Evolutionary conservation across 352 stramenopile genomes (phyloP).

Genomic region (Halophytophthora polymorphica): DNA sequence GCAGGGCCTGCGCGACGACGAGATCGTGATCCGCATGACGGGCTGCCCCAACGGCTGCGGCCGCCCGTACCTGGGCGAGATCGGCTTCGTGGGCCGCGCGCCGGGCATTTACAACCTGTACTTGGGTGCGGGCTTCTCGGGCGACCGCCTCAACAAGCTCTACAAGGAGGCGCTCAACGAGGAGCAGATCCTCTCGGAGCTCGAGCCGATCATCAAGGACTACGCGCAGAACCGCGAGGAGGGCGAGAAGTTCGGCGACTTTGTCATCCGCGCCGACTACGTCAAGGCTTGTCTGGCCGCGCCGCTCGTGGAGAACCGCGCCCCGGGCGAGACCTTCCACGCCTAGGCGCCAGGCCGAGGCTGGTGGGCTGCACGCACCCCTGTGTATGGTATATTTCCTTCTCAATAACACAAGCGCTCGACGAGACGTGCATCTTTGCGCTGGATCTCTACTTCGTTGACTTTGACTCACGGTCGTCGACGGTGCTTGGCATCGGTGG

Average conservation of each 20-base stretch:
- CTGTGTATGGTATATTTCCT: constrained; percentile 3
- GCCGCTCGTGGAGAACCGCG: constrained; percentile 57
- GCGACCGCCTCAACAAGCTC: constrained; percentile 79
- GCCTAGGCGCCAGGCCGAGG: constrained; percentile 10
- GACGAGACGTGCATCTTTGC: too few species aligned
- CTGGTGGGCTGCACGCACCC: constrained; percentile 12
- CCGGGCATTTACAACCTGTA: constrained; percentile 97
- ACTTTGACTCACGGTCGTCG: too few species aligned
- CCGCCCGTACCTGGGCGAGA: constrained; percentile 96
- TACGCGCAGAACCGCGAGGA: constrained; percentile 64
- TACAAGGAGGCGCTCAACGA: constrained; percentile 82
- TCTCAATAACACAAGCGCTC: too few species aligned
- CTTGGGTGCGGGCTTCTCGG: constrained; percentile 86
- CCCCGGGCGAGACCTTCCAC: constrained; percentile 69
- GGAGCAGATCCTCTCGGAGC: constrained; percentile 67
- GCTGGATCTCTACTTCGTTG: too few species aligned
- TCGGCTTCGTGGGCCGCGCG: constrained; percentile 96
- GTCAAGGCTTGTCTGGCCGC: constrained; percentile 65
- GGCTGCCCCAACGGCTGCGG: constrained; percentile 97
- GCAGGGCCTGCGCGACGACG: constrained; percentile 90
- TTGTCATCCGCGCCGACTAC: constrained; percentile 73
- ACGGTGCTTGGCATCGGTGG: too few species aligned
- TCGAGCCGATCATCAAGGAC: constrained; percentile 75
- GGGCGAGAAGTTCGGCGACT: constrained; percentile 82
- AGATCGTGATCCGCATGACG: constrained; percentile 98